Percentiles rank a stretch among this genome's conserved stretches.
Evolutionary conservation across 2,329 filamentous ascomycete species (phyloP).

Genomic region (Phaeosphaeria sp.): DNA sequence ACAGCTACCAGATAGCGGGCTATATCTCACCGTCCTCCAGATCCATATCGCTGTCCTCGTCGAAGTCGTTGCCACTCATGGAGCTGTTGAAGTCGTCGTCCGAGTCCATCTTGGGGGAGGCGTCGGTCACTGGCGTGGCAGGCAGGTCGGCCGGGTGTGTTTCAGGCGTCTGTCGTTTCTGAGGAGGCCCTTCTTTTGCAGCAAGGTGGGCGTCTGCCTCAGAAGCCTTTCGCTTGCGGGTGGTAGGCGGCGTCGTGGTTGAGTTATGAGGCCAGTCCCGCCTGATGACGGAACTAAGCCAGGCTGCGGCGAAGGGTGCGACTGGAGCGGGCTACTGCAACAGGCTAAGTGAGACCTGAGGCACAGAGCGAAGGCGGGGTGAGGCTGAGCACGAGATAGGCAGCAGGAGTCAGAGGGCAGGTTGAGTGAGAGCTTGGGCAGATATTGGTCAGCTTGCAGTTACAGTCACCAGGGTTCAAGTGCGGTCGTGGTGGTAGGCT

Average conservation of each 20-base stretch:
- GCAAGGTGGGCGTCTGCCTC: slow-evolving; percentile 38
- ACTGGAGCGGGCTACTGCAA: slow-evolving; percentile 6
- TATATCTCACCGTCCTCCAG: slow-evolving; percentile 51
- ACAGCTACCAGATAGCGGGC: not conserved
- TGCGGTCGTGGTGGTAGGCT: slow-evolving; percentile 5
- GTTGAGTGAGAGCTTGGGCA: not conserved
- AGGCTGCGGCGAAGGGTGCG: slow-evolving; percentile 36
- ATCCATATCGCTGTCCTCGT: slow-evolving; percentile 75
- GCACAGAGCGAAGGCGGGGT: slow-evolving; percentile 7
- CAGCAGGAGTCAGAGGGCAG: slow-evolving; percentile 10
- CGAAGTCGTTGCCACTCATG: slow-evolving; percentile 76
- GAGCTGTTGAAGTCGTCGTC: slow-evolving; percentile 93
- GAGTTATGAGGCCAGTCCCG: slow-evolving; percentile 42
- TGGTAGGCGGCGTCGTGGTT: slow-evolving; percentile 47
- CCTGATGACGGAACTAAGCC: slow-evolving; percentile 52
- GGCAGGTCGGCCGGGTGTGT: slow-evolving; percentile 28
- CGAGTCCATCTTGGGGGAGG: slow-evolving; percentile 78
- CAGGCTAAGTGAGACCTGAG: slow-evolving; percentile 12
- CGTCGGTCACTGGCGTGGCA: slow-evolving; percentile 42
- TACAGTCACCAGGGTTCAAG: not conserved
- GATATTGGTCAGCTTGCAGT: slow-evolving; percentile 34
- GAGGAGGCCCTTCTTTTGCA: slow-evolving; percentile 36
- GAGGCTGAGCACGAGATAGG: slow-evolving; percentile 17
- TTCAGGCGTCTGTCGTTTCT: slow-evolving; percentile 37
- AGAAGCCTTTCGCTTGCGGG: slow-evolving; percentile 50